Base-by-base conservation (phyloP, 2,329 filamentous ascomycete species). In the Escovopsis sp. region DNA sequence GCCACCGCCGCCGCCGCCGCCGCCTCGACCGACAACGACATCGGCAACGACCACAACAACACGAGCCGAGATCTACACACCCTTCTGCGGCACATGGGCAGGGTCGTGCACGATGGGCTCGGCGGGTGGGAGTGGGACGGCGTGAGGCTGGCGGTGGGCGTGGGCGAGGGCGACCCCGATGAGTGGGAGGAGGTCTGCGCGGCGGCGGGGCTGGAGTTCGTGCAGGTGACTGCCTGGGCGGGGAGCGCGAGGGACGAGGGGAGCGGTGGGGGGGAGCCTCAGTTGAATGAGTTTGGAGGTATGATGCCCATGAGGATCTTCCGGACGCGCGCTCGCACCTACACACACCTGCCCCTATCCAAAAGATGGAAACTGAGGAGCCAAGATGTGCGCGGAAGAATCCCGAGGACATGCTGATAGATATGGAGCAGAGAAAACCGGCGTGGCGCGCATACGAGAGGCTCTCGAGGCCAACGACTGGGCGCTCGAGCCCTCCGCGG, bases 381-480 rank as follows among this genome's bases (percentile, higher is more conserved):
- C n/a, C n/a, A n/a, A n/a, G n/a, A n/a, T n/a, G n/a, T n/a, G n/a
- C n/a, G n/a, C n/a, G n/a, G n/a, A n/a, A n/a, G n/a, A n/a, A n/a
- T n/a, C n/a, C n/a, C n/a, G 26, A 15, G 27, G 11, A 4, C 17
- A 26, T 10, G 15, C 14, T 23, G 35, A 27, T 14, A 4, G 2
- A 23, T 33, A 9, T 4, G 13, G 25, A 28, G 32, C 39, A 72
- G 75, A 79, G 52, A 68, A 67, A 39, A 66, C 62, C 23, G 75
- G 75, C 13, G 62, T 79, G 27, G 59, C 68, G 1, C 63, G 76
- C 9, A 62, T 72, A 3, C 59, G 62, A 8, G 74, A 80, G 47
- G 76, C 75, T 0, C 53, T 81, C 12, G 66, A 79, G 47, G 61
- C 73, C 13, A 80, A 79, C 48, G 75, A 79, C 51, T 81, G 76